phyloP scores from a whole-genome alignment of 2,329 filamentous ascomycete genomes.

The Neonectria sp. region DNA sequence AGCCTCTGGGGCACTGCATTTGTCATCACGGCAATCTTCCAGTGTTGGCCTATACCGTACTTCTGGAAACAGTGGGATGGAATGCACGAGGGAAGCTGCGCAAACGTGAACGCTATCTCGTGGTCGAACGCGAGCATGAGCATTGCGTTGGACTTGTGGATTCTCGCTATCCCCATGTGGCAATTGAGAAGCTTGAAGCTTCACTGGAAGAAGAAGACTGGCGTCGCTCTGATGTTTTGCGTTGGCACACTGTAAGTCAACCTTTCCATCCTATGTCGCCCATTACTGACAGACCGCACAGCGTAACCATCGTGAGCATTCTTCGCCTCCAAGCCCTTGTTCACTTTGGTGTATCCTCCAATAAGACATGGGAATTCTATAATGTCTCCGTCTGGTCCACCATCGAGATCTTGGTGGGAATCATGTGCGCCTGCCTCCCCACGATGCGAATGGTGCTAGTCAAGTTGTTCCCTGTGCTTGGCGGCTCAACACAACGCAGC shows the following conservation, averaged over 20 bases:
- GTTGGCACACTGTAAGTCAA: neutral
- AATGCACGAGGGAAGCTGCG: constrained; percentile 16
- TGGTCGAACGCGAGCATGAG: constrained; percentile 28
- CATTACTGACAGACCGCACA: neutral
- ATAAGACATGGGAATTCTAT: neutral
- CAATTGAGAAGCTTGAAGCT: neutral
- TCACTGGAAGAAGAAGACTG: neutral
- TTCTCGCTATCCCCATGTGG: neutral
- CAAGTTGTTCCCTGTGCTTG: neutral
- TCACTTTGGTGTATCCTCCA: neutral
- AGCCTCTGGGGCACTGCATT: neutral
- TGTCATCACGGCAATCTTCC: constrained; percentile 3
- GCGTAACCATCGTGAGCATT: neutral
- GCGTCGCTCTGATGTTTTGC: neutral
- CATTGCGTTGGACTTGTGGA: constrained; percentile 11
- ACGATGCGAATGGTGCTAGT: neutral
- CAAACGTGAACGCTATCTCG: constrained; percentile 16
- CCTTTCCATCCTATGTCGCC: neutral
- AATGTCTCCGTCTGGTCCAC: neutral
- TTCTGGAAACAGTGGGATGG: constrained; percentile 28
- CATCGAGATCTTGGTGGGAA: neutral
- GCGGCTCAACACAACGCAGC: neutral
- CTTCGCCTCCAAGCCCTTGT: neutral
- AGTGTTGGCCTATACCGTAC: constrained; percentile 25
- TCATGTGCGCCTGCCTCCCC: constrained; percentile 8